phyloP scores from a whole-genome alignment of 305 asterid species.

The Ilex paraguariensis region DNA sequence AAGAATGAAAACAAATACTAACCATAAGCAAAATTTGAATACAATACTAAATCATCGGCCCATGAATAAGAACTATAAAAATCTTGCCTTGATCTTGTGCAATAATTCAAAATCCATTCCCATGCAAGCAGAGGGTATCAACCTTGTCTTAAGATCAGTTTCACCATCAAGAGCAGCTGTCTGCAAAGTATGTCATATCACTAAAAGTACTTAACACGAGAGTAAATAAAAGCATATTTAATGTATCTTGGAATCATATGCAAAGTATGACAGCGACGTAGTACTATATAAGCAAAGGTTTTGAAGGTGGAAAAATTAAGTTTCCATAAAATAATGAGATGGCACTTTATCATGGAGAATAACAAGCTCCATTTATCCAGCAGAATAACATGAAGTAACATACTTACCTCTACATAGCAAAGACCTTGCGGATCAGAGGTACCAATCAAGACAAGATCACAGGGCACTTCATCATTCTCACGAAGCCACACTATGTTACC shows the following conservation, averaged over 20 bases:
- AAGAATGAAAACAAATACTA: constrained; percentile 10
- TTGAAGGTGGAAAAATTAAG: too few species aligned
- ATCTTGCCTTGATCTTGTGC: constrained; percentile 87
- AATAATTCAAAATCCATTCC: constrained; percentile 87
- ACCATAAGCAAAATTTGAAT: background rate
- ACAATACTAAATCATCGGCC: background rate
- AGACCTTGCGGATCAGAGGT: constrained; percentile 87
- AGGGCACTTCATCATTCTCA: constrained; percentile 98
- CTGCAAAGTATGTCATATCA: constrained; percentile 33
- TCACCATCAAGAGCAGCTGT: constrained; percentile 98
- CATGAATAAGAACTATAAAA: background rate
- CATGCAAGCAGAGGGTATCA: constrained; percentile 88
- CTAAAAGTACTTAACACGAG: too few species aligned
- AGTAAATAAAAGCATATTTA: too few species aligned
- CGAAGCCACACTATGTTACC: constrained; percentile 97
- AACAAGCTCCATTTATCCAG: too few species aligned
- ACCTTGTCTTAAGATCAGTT: constrained; percentile 93
- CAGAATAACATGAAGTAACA: constrained; percentile 6
- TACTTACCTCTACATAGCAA: constrained; percentile 90
- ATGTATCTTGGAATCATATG: background rate
- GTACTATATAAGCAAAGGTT: too few species aligned
- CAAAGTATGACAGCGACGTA: background rate
- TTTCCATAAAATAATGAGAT: too few species aligned
- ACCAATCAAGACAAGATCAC: constrained; percentile 94
- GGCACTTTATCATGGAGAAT: too few species aligned